A percentile compares a stretch with the other conserved stretches of the same genome.
Conservation (phyloP, 495 filamentous ascomycete species). For the Pseudomonodictys pantanalensis region DNA sequence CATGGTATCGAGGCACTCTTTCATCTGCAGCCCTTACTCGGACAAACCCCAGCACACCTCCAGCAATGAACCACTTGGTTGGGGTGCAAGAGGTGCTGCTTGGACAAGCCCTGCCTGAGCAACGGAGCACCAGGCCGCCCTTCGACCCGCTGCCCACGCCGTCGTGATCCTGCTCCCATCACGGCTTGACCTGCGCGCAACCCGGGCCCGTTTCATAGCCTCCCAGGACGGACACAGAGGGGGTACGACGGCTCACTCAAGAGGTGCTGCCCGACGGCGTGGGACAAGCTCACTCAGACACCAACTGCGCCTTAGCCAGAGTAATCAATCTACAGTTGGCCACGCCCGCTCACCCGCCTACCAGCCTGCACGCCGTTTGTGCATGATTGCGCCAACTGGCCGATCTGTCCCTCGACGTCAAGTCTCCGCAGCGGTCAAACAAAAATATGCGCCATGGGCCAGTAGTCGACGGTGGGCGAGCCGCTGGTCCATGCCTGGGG, state of each 20-base stretch:
- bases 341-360: conserved; percentile 4
- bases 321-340: conserved; percentile 4
- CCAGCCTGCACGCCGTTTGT: conserved; percentile 4
- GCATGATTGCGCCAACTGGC: not conserved
- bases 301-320: conserved; percentile 2
- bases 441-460: too few relatives aligned
- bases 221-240: too few relatives aligned
- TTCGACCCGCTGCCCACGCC: not conserved
- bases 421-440: not conserved
- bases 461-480: too few relatives aligned
- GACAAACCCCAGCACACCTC: too few relatives aligned
- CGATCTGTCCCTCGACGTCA: not conserved
- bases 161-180: too few relatives aligned
- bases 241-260: too few relatives aligned
- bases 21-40: conserved; percentile 27
- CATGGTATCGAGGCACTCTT: not conserved
- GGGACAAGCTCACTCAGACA: conserved; percentile 19
- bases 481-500: too few relatives aligned
- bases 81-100: too few relatives aligned
- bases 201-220: not conserved
- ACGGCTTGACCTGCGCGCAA: too few relatives aligned
- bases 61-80: conserved; percentile 13
- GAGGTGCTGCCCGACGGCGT: conserved; percentile 2
- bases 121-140: not conserved
- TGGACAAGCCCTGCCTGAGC: not conserved